phyloP scores from a whole-genome alignment of 108 stramenopile species.

The Aurantiochytrium sp. region DNA sequence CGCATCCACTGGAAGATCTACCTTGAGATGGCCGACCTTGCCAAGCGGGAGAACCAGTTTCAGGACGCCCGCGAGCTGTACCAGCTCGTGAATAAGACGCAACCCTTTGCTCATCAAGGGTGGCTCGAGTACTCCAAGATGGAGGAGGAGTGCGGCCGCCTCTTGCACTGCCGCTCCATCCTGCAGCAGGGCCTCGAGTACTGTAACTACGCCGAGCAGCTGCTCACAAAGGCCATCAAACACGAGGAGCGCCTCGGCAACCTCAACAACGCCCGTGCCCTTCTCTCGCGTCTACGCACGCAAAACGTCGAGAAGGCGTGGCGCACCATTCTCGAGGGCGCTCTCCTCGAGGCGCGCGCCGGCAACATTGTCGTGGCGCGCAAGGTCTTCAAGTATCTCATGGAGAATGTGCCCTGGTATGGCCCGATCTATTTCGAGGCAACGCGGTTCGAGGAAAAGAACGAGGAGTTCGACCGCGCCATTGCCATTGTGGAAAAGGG shows the following conservation, averaged over 20 bases:
- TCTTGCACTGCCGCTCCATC: constrained; percentile 62
- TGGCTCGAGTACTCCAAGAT: constrained; percentile 95
- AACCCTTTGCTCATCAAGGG: constrained; percentile 78
- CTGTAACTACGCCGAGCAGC: constrained; percentile 73
- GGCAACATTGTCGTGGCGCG: constrained; percentile 79
- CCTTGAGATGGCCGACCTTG: constrained; percentile 53
- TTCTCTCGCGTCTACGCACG: constrained; percentile 79
- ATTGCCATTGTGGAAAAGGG: constrained; percentile 83
- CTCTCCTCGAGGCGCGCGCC: constrained; percentile 83
- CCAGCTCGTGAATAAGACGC: constrained; percentile 70
- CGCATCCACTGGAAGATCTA: constrained; percentile 51
- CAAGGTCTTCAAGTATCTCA: constrained; percentile 71
- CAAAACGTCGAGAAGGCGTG: constrained; percentile 82
- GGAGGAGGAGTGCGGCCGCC: constrained; percentile 86
- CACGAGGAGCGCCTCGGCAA: constrained; percentile 69
- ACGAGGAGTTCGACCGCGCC: constrained; percentile 62
- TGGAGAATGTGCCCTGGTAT: constrained; percentile 91
- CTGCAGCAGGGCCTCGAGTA: constrained; percentile 68
- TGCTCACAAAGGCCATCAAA: constrained; percentile 77
- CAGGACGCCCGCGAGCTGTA: constrained; percentile 72
- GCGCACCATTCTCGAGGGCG: constrained; percentile 90
- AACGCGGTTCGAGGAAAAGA: constrained; percentile 75
- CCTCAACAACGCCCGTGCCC: constrained; percentile 65
- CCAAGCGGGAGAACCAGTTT: constrained; percentile 50
- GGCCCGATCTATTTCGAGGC: constrained; percentile 93